These are phyloP conservation scores for Nyssa sinensis DNA, from an alignment of 148 eudicot genomes.

Conservation along the genomic window DNA sequence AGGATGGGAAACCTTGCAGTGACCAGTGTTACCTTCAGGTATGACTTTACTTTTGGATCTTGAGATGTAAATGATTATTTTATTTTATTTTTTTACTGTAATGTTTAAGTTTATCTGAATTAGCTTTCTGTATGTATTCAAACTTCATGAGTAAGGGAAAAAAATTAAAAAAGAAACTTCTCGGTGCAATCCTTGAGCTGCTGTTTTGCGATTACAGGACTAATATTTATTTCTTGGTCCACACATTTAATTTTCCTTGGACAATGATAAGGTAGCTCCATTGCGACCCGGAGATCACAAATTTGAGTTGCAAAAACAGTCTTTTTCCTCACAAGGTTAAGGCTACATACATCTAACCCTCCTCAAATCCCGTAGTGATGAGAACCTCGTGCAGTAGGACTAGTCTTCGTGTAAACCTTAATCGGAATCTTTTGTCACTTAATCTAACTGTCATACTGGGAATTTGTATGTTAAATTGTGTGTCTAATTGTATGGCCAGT, in stretches of 20 bases:
- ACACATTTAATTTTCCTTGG: background rate
- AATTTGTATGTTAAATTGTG: background rate
- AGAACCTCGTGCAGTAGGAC: too few species aligned
- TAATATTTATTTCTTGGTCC: background rate
- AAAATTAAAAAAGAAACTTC: background rate
- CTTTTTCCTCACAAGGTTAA: too few species aligned
- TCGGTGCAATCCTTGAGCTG: background rate
- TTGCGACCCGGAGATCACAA: too few species aligned
- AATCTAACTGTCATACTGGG: background rate
- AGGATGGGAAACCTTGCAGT: conserved; percentile 68
- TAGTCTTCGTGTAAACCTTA: too few species aligned
- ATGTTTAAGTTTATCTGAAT: background rate
- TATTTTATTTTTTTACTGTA: too few species aligned
- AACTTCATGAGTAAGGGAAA: background rate
- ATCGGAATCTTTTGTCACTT: background rate
- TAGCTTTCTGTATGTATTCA: conserved; percentile 8
- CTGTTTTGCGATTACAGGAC: background rate
- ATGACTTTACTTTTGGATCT: conserved; percentile 17
- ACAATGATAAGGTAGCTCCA: too few species aligned
- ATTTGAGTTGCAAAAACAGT: too few species aligned
- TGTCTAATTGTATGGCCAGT: background rate
- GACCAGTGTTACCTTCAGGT: conserved; percentile 83
- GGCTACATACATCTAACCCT: too few species aligned
- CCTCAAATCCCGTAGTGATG: too few species aligned
- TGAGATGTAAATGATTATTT: background rate